These are phyloP conservation scores for Podila epigama DNA, from an alignment of 192 early-diverging fungal species.

Conservation along the genomic window DNA sequence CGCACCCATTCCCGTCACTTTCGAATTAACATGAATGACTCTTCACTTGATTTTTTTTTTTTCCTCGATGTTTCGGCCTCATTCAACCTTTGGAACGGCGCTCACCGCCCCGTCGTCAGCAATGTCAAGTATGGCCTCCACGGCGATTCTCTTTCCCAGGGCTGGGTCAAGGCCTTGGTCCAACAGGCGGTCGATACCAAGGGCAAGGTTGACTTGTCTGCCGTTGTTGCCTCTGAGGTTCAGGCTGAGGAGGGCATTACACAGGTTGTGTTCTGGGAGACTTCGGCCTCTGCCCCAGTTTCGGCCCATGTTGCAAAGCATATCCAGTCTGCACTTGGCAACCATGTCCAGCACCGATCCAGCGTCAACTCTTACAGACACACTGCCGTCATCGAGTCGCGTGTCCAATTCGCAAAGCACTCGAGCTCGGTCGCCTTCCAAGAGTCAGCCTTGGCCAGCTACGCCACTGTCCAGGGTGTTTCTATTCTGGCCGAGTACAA, in stretches of 20 bases:
- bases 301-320: slow-evolving; percentile 62
- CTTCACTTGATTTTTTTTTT: too few relatives aligned
- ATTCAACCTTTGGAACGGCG: slow-evolving; percentile 59
- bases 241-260: slow-evolving; percentile 47
- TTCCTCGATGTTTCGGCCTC: slow-evolving; percentile 79
- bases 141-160: slow-evolving; percentile 27
- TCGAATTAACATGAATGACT: too few relatives aligned
- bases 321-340: slow-evolving; percentile 53
- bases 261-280: slow-evolving; percentile 68
- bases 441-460: slow-evolving; percentile 58
- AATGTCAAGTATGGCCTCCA: slow-evolving; percentile 47
- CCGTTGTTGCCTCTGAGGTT: slow-evolving; percentile 20
- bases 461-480: slow-evolving; percentile 70
- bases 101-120: slow-evolving; percentile 51
- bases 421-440: slow-evolving; percentile 34
- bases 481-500: slow-evolving; percentile 66
- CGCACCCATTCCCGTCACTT: background rate
- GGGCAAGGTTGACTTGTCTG: slow-evolving; percentile 37
- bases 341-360: slow-evolving; percentile 45
- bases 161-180: slow-evolving; percentile 48
- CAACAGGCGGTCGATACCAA: slow-evolving; percentile 23
- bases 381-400: slow-evolving; percentile 65
- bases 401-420: slow-evolving; percentile 61
- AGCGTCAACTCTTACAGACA: slow-evolving; percentile 64
- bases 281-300: slow-evolving; percentile 43